phyloP scores from a whole-genome alignment of 1,284 basidiomycete genomes.

The Microbotryomycetes sp. region DNA sequence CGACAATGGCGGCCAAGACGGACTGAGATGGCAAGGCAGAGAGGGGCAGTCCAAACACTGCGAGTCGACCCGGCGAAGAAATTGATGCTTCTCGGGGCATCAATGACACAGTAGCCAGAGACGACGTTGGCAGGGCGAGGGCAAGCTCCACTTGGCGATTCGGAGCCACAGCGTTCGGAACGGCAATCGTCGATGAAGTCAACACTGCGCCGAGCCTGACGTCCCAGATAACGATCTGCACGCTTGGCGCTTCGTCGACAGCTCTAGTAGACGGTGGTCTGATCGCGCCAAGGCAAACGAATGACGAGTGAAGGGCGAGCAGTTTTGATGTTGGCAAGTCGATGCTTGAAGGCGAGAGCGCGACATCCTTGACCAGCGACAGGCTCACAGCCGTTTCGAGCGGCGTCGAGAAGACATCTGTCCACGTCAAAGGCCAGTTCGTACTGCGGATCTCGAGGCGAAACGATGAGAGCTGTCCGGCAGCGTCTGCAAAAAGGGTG shows the following conservation, averaged over 20 bases:
- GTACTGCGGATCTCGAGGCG: conserved; percentile 12
- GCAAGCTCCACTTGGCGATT: conserved; percentile 9
- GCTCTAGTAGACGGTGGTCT: neutral
- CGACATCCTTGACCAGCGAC: conserved; percentile 12
- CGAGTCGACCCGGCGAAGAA: conserved; percentile 4
- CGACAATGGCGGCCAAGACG: conserved; percentile 30
- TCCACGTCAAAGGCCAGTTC: conserved; percentile 6
- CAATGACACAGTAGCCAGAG: conserved; percentile 16
- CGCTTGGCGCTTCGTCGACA: neutral
- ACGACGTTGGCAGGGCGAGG: conserved; percentile 5
- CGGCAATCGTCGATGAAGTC: conserved; percentile 11
- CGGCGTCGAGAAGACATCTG: conserved; percentile 14
- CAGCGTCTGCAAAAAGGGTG: neutral
- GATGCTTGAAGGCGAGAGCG: conserved; percentile 11
- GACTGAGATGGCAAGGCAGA: conserved; percentile 18
- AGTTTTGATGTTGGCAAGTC: conserved; percentile 2
- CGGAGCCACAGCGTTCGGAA: conserved; percentile 22
- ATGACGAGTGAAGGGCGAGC: conserved; percentile 29
- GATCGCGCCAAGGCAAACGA: conserved; percentile 15
- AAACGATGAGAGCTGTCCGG: conserved; percentile 16
- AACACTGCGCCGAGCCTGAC: conserved; percentile 27
- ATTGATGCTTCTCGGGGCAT: neutral
- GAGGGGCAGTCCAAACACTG: conserved; percentile 26
- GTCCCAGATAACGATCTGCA: conserved; percentile 19
- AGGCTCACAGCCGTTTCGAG: neutral